Evolutionary conservation across 257 asterid genomes (phyloP).

Genomic region (Gentiana dahurica): DNA sequence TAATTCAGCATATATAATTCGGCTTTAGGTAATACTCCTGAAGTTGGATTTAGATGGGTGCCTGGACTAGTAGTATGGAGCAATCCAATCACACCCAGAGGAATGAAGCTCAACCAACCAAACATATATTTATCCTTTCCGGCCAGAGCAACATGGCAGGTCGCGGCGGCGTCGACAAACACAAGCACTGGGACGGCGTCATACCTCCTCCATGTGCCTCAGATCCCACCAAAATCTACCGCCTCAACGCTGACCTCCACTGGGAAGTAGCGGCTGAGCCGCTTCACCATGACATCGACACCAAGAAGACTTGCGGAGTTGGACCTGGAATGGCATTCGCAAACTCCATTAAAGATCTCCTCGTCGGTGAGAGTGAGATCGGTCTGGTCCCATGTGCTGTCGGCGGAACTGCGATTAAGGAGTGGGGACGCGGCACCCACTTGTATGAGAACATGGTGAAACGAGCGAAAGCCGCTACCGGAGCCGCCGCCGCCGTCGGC

Average conservation of each 20-base stretch:
- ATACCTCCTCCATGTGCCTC: slow-evolving; percentile 32
- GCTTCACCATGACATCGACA: slow-evolving; percentile 49
- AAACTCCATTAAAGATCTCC: slow-evolving; percentile 11
- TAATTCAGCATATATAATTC: too few relatives aligned
- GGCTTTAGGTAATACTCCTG: too few relatives aligned
- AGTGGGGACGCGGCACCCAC: slow-evolving; percentile 46
- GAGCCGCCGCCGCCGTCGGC: slow-evolving; percentile 33
- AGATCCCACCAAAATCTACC: slow-evolving; percentile 19
- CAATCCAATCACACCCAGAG: too few relatives aligned
- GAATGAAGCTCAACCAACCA: background rate
- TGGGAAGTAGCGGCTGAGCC: slow-evolving; percentile 78
- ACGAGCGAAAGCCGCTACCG: slow-evolving; percentile 43
- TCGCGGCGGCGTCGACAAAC: slow-evolving; percentile 39
- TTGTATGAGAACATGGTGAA: slow-evolving; percentile 32
- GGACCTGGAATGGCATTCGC: slow-evolving; percentile 74
- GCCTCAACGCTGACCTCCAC: slow-evolving; percentile 21
- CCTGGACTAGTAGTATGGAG: too few relatives aligned
- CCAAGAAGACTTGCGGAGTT: slow-evolving; percentile 36
- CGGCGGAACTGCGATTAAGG: slow-evolving; percentile 49
- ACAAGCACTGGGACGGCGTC: slow-evolving; percentile 35
- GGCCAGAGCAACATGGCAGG: slow-evolving; percentile 91
- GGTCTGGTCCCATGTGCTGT: slow-evolving; percentile 74
- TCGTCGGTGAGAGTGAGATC: slow-evolving; percentile 23
- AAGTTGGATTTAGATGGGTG: too few relatives aligned
- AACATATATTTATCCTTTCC: slow-evolving; percentile 47